Percentiles rank a stretch among this genome's conserved stretches.
Evolutionary conservation across 306 rosid genomes (phyloP).

Genomic region (Trifolium dubium): DNA sequence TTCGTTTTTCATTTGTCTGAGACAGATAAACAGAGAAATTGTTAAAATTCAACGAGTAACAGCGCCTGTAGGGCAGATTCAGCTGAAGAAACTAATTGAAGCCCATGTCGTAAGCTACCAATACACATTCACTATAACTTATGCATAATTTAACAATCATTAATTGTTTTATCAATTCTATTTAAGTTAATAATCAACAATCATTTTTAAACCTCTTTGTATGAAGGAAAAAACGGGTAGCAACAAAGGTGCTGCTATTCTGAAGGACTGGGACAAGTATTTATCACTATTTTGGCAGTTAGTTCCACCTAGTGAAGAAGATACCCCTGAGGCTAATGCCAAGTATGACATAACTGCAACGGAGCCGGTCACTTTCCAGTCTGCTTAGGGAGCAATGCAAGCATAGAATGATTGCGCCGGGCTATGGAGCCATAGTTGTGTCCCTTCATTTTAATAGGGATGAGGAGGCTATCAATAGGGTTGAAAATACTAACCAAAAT

Average conservation of each 20-base stretch:
- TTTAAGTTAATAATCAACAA: slow-evolving; percentile 20
- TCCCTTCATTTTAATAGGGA: slow-evolving; percentile 45
- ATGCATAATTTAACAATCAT: slow-evolving; percentile 20
- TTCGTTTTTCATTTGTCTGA: slow-evolving; percentile 24
- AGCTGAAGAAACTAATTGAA: slow-evolving; percentile 89
- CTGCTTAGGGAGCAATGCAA: slow-evolving; percentile 59
- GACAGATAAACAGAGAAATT: slow-evolving; percentile 91
- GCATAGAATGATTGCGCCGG: slow-evolving; percentile 9
- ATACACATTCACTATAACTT: slow-evolving; percentile 32
- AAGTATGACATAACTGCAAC: slow-evolving; percentile 65
- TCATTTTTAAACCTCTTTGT: slow-evolving; percentile 27
- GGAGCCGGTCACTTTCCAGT: slow-evolving; percentile 72
- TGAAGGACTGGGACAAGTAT: slow-evolving; percentile 86
- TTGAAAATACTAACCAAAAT: slow-evolving; percentile 30
- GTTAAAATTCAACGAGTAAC: slow-evolving; percentile 90
- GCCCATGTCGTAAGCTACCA: slow-evolving; percentile 91
- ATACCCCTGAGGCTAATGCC: slow-evolving; percentile 89
- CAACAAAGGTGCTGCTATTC: slow-evolving; percentile 72
- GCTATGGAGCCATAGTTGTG: slow-evolving; percentile 34
- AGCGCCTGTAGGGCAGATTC: slow-evolving; percentile 93
- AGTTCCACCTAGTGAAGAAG: slow-evolving; percentile 99
- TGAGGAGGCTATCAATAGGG: slow-evolving; percentile 29
- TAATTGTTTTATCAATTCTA: not conserved
- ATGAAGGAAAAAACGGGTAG: slow-evolving; percentile 95
- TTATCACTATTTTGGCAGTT: slow-evolving; percentile 92